Percentiles rank a stretch among this genome's conserved stretches.
Conservation (phyloP, 805 yeast genomes). For the Saccharomycopsis oosterbeekiorum region DNA sequence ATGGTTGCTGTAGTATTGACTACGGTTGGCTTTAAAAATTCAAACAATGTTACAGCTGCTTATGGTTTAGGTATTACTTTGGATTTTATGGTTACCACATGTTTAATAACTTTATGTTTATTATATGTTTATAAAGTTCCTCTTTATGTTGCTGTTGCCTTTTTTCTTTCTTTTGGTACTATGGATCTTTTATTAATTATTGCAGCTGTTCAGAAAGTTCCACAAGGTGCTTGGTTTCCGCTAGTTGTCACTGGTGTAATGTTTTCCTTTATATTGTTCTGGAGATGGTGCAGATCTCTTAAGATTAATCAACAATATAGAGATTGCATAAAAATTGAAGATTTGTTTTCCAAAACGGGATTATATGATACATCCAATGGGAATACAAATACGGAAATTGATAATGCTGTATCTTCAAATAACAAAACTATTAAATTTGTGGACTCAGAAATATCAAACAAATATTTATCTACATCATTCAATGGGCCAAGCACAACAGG, state of each 20-base stretch:
- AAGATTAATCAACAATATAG: conserved; percentile 31
- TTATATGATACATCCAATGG: no score
- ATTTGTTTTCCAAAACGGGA: neutral
- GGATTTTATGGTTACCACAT: conserved; percentile 44
- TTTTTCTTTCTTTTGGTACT: conserved; percentile 33
- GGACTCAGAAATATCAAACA: conserved; percentile 8
- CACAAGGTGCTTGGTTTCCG: conserved; percentile 58
- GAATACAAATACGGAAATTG: neutral
- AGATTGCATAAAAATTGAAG: conserved; percentile 5
- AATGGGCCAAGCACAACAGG: no score
- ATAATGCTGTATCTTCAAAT: neutral
- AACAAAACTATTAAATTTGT: conserved; percentile 10
- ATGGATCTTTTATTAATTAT: conserved; percentile 38
- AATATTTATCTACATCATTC: neutral
- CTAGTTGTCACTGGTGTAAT: conserved; percentile 34
- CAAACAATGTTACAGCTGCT: conserved; percentile 45
- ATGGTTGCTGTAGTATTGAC: conserved; percentile 42
- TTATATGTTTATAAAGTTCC: conserved; percentile 35
- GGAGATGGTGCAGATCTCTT: conserved; percentile 40
- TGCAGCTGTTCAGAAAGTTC: conserved; percentile 41
- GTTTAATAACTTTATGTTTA: conserved; percentile 36
- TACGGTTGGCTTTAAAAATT: conserved; percentile 42
- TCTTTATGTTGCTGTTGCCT: conserved; percentile 28
- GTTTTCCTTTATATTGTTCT: conserved; percentile 30
- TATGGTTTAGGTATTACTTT: conserved; percentile 51